Percentiles rank a stretch among this genome's conserved stretches.
Evolutionary conservation across 2,329 filamentous ascomycete species (phyloP).

Genomic region (Metarhizium album): DNA sequence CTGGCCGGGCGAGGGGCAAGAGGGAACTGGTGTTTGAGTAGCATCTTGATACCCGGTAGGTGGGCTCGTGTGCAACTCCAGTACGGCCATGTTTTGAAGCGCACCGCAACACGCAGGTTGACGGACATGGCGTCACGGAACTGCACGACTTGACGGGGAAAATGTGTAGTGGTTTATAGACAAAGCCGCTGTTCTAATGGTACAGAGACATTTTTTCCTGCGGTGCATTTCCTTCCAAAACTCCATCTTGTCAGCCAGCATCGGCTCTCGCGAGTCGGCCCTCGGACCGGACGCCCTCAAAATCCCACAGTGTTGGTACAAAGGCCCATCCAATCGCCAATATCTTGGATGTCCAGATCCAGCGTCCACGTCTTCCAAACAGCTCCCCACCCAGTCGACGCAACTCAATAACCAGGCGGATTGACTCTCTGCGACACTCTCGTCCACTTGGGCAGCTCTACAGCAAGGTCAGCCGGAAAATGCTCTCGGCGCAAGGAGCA

Average conservation of each 20-base stretch:
- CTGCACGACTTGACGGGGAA: background rate
- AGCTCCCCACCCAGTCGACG: background rate
- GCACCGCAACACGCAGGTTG: background rate
- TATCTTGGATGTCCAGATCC: background rate
- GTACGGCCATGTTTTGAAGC: background rate
- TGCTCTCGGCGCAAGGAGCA: background rate
- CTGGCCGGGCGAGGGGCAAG: background rate
- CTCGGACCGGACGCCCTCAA: no score
- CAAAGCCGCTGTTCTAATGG: background rate
- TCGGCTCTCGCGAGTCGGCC: background rate
- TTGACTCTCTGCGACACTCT: slow-evolving; percentile 89
- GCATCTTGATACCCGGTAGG: slow-evolving; percentile 15
- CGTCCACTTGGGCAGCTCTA: slow-evolving; percentile 86
- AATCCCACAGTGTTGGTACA: no score
- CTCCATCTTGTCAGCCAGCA: background rate
- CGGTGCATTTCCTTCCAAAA: background rate
- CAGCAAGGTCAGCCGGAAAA: background rate
- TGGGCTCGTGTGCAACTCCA: background rate
- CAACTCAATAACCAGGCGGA: slow-evolving; percentile 74
- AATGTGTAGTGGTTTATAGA: background rate
- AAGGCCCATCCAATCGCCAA: slow-evolving; percentile 1
- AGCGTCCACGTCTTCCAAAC: background rate
- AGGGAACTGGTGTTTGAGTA: background rate
- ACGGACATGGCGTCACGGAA: background rate
- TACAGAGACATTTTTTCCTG: background rate